phyloP scores from a whole-genome alignment of 176 grass and related monocot species.

The Saccharum spontaneum region DNA sequence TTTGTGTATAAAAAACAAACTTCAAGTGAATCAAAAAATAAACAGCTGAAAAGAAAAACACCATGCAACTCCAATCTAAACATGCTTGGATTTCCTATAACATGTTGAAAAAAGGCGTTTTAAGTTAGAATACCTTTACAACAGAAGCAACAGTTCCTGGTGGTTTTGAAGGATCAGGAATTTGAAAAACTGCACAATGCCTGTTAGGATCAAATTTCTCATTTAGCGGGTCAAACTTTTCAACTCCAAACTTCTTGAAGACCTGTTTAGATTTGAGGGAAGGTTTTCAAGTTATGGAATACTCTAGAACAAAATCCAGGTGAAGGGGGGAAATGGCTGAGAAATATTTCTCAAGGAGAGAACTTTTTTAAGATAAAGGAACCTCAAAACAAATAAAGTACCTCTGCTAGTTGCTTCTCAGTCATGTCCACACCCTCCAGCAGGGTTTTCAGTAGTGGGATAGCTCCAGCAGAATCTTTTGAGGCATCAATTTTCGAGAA shows the following conservation, averaged over 20 bases:
- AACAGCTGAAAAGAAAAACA: background rate
- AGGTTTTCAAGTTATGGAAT: background rate
- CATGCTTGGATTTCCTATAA: background rate
- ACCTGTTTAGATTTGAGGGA: constrained; percentile 44
- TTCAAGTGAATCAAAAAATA: background rate
- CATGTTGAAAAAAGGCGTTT: background rate
- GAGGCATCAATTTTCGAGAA: constrained; percentile 64
- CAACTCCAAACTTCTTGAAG: constrained; percentile 69
- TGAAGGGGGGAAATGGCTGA: background rate
- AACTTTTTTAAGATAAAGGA: background rate
- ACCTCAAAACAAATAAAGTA: constrained; percentile 22
- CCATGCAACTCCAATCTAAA: background rate
- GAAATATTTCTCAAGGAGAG: background rate
- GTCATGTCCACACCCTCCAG: constrained; percentile 81
- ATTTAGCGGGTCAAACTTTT: constrained; percentile 61
- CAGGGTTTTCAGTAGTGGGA: constrained; percentile 60
- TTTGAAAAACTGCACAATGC: constrained; percentile 67
- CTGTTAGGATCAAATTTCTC: constrained; percentile 62
- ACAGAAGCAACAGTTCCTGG: constrained; percentile 58
- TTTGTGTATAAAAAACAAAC: background rate
- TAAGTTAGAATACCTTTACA: constrained; percentile 45
- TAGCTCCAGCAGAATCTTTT: constrained; percentile 68
- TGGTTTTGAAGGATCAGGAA: constrained; percentile 53
- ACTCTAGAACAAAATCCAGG: constrained; percentile 1
- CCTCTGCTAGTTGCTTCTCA: constrained; percentile 75